Percentiles rank a stretch among this genome's conserved stretches.
phyloP scores from a whole-genome alignment of 352 stramenopile genomes.

The Phytophthora citrophthora region DNA sequence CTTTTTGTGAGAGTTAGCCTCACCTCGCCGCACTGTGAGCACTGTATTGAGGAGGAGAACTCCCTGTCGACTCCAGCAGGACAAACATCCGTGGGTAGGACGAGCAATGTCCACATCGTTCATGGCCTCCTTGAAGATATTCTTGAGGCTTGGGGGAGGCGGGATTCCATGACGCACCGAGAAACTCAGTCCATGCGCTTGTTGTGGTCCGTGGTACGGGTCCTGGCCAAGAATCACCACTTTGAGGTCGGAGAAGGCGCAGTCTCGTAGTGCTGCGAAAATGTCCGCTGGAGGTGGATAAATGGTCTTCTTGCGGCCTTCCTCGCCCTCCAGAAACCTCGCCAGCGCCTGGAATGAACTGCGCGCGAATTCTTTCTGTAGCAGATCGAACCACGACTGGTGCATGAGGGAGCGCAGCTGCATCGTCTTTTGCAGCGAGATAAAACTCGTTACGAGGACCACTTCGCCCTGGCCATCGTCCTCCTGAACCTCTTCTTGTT shows the following conservation, averaged over 20 bases:
- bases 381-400: conserved; percentile 59
- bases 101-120: conserved; percentile 74
- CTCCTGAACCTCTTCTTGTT: background rate
- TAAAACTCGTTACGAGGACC: conserved; percentile 38
- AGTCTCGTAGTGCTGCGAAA: conserved; percentile 92
- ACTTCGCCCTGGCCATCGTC: conserved; percentile 2
- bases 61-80: conserved; percentile 94
- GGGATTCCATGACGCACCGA: conserved; percentile 91
- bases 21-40: conserved; percentile 93
- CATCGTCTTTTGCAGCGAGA: conserved; percentile 28
- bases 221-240: conserved; percentile 95
- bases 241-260: conserved; percentile 86
- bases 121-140: conserved; percentile 98
- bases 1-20: conserved; percentile 96
- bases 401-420: conserved; percentile 57
- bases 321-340: conserved; percentile 58
- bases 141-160: conserved; percentile 95
- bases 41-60: conserved; percentile 98
- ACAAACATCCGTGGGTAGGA: conserved; percentile 92
- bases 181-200: conserved; percentile 91
- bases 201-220: conserved; percentile 87
- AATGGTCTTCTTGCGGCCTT: conserved; percentile 75
- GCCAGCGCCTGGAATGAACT: conserved; percentile 56
- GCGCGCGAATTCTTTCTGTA: conserved; percentile 56
- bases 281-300: conserved; percentile 89